Conservation (phyloP, 192 early-diverging fungal genomes). For the Chytriomyces hyalinus region DNA sequence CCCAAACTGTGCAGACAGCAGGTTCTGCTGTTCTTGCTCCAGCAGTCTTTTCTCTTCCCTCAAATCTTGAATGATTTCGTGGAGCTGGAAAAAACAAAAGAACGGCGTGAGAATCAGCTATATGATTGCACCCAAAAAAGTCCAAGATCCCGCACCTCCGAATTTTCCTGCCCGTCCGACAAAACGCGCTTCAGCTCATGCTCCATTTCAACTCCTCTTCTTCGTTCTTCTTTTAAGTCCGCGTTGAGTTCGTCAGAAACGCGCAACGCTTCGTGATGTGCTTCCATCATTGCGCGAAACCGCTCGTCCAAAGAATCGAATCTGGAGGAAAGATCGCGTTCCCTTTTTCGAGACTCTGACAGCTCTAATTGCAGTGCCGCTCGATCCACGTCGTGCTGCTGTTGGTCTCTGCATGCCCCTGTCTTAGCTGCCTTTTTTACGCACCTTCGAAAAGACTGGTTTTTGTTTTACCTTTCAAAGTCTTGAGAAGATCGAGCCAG, state of each 20-base stretch:
- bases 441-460: neutral
- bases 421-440: neutral
- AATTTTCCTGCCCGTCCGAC: conserved; percentile 20
- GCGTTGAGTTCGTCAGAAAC: conserved; percentile 44
- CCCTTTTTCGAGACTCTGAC: conserved; percentile 38
- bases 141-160: conserved; percentile 37
- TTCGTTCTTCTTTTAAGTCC: conserved; percentile 60
- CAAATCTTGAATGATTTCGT: conserved; percentile 56
- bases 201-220: conserved; percentile 45
- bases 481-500: neutral
- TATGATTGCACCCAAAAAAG: conserved; percentile 10
- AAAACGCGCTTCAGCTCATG: conserved; percentile 30
- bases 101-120: neutral
- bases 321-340: conserved; percentile 37
- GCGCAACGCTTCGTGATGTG: conserved; percentile 47
- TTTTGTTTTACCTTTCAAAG: conserved; percentile 8
- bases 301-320: conserved; percentile 46
- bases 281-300: conserved; percentile 41
- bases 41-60: conserved; percentile 53
- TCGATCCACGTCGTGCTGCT: conserved; percentile 49
- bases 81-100: conserved; percentile 39
- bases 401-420: conserved; percentile 40
- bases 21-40: conserved; percentile 50
- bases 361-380: conserved; percentile 54
- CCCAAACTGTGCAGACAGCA: conserved; percentile 49